Percentiles rank a stretch among this genome's conserved stretches.
These are phyloP conservation scores for Kazachstania viticola DNA, from an alignment of 805 yeast genomes.

Conservation along the genomic window DNA sequence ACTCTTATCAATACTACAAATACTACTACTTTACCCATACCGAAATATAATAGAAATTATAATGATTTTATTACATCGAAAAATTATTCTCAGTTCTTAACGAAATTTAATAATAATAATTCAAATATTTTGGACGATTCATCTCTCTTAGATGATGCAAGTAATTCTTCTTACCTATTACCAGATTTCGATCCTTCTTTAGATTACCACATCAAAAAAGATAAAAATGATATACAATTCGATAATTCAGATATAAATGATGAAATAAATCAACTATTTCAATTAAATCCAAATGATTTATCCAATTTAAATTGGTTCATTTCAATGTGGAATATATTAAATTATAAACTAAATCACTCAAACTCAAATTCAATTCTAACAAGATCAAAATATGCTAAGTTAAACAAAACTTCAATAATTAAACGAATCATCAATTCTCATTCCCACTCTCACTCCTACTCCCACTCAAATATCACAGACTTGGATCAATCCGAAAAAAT, in stretches of 20 bases:
- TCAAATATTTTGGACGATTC: slow-evolving; percentile 9
- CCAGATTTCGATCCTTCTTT: slow-evolving; percentile 23
- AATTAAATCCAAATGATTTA: not conserved
- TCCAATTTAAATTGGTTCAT: slow-evolving; percentile 14
- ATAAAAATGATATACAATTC: not conserved
- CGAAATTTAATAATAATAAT: slow-evolving; percentile 2
- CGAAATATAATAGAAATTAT: not conserved
- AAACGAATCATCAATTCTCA: slow-evolving; percentile 12
- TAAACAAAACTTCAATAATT: slow-evolving; percentile 22
- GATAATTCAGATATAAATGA: slow-evolving; percentile 4
- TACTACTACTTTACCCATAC: not conserved
- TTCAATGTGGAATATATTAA: slow-evolving; percentile 22
- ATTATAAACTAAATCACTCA: slow-evolving; percentile 9
- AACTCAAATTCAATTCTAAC: slow-evolving; percentile 26
- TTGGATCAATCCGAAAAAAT: slow-evolving; percentile 21
- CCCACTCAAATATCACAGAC: not conserved
- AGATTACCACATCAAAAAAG: slow-evolving; percentile 13
- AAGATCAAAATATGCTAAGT: slow-evolving; percentile 24
- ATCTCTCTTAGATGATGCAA: slow-evolving; percentile 5
- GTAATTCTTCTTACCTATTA: no score
- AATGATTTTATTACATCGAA: slow-evolving; percentile 13
- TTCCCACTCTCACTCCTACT: not conserved
- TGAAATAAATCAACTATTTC: slow-evolving; percentile 3
- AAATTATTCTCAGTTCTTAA: slow-evolving; percentile 15
- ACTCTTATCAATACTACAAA: not conserved